These are phyloP conservation scores for Penicillium sp. DNA, from an alignment of 2,329 filamentous ascomycete genomes.

Conservation along the genomic window DNA sequence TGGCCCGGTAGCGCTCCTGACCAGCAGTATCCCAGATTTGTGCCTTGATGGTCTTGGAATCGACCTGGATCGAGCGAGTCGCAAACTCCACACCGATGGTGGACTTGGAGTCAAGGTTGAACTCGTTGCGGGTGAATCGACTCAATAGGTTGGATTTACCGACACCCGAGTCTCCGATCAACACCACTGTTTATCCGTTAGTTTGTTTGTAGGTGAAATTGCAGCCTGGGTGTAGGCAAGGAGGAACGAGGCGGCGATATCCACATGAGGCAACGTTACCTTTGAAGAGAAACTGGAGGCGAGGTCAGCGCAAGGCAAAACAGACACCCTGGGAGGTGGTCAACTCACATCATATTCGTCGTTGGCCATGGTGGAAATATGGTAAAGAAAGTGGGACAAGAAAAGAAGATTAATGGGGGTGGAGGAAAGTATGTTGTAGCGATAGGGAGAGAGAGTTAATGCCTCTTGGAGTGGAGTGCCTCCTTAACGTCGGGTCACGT, in stretches of 20 bases:
- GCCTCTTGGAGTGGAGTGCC: constrained; percentile 19
- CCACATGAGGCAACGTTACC: constrained; percentile 52
- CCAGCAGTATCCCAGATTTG: constrained; percentile 99
- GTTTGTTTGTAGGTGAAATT: neutral
- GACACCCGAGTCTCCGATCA: constrained; percentile 98
- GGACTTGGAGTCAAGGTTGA: constrained; percentile 99
- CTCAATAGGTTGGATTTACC: constrained; percentile 99
- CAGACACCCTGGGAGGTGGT: neutral
- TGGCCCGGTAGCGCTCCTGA: constrained; percentile 97
- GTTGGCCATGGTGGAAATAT: constrained; percentile 72
- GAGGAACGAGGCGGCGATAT: constrained; percentile 19
- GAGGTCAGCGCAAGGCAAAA: constrained; percentile 30
- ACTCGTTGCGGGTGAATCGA: constrained; percentile 99
- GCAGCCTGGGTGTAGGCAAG: constrained; percentile 4
- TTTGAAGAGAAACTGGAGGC: constrained; percentile 91
- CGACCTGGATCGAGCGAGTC: constrained; percentile 96
- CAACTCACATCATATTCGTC: constrained; percentile 97
- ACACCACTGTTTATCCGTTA: constrained; percentile 64
- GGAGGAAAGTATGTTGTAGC: constrained; percentile 9
- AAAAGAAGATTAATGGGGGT: constrained; percentile 15
- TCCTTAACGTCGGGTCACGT: constrained; percentile 24
- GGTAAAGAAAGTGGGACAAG: constrained; percentile 15
- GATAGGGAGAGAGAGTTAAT: constrained; percentile 23
- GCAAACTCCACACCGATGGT: constrained; percentile 99
- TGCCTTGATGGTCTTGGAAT: constrained; percentile 99